Base-by-base conservation (phyloP, 108 stramenopile genomes). In the Nitzschia inconspicua region DNA sequence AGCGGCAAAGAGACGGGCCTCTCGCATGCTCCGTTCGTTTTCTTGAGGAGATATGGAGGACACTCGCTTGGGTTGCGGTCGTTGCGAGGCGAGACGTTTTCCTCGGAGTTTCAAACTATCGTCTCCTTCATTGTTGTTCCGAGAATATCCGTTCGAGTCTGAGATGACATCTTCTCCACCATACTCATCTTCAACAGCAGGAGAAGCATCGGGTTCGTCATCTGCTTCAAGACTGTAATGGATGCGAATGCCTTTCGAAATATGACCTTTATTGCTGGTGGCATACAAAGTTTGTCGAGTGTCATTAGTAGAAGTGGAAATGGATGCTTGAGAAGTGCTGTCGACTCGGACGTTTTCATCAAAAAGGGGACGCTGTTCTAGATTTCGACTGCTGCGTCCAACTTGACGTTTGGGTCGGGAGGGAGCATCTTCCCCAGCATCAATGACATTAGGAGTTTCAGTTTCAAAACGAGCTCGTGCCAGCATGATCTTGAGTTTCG, bases 391-490 rank as follows among this genome's bases (percentile, higher is more conserved):
- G n/a, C n/a, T n/a, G n/a, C n/a, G n/a, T n/a, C n/a, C n/a, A n/a
- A n/a, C n/a, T n/a, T n/a, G 13, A 24, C 66, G 65, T 0, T 37
- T 16, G 24, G 71, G 66, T 16, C 26, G 41, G 0, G 63, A 54
- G 2, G 77, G 77, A 39, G 66, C 44, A 22, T 36, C 26, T 8
- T 79, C 77, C 0, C 77, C 77, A 1, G 56, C 68, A 57, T 79
- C 77, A 52, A 79, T 69, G 7, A 79, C 77, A 61, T 79, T 79
- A 44, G 77, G 77, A 6, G 64, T 73, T 51, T 73, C 77, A 41
- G 63, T 72, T 10, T 57, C 29, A 28, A 79, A 63, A 26, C 64
- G 67, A 14, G 66, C 77, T 44, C 42, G 58, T 26, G 66, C 67
- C 26, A 79, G 37, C 77, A 79, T 79, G 46, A 22, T 72, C n/a